phyloP scores from a whole-genome alignment of 768 basidiomycete genomes.

The Polyporus arcularius region DNA sequence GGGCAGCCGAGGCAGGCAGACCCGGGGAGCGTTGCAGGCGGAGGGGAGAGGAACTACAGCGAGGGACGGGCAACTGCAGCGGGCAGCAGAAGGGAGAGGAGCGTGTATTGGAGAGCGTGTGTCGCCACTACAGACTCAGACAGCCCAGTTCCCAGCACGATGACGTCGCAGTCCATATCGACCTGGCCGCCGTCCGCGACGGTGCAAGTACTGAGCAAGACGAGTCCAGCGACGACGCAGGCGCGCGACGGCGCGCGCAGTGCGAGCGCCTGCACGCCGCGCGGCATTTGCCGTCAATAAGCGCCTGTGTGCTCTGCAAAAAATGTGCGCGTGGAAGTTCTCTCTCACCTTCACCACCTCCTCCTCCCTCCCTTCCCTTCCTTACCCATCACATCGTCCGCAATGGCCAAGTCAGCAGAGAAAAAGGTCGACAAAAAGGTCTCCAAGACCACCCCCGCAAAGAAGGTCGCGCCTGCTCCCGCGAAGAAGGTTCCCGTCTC shows the following conservation, averaged over 20 bases:
- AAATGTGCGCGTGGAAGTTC: slow-evolving; percentile 22
- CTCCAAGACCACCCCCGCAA: slow-evolving; percentile 34
- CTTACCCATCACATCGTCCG: slow-evolving; percentile 5
- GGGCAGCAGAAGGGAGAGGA: too few species aligned
- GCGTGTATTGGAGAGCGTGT: too few species aligned
- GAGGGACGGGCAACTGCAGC: too few species aligned
- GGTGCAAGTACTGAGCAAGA: neutral
- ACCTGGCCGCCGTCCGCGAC: neutral
- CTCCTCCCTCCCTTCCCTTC: slow-evolving; percentile 14
- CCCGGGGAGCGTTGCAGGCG: too few species aligned
- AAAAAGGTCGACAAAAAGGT: slow-evolving; percentile 39
- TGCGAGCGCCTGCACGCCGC: neutral
- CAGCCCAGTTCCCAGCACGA: slow-evolving; percentile 78
- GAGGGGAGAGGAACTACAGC: too few species aligned
- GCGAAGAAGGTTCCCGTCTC: slow-evolving; percentile 34
- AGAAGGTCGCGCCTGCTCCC: slow-evolving; percentile 32
- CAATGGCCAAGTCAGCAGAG: slow-evolving; percentile 41
- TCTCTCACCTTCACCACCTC: slow-evolving; percentile 4
- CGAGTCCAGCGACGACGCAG: neutral
- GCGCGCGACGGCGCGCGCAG: slow-evolving; percentile 1
- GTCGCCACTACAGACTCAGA: too few species aligned
- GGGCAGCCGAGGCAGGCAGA: too few species aligned
- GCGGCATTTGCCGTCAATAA: neutral
- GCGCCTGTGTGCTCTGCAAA: slow-evolving; percentile 17
- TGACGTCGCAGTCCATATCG: slow-evolving; percentile 58